Base-by-base conservation (phyloP, 2,329 filamentous ascomycete genomes). In the Phialophora tarda region DNA sequence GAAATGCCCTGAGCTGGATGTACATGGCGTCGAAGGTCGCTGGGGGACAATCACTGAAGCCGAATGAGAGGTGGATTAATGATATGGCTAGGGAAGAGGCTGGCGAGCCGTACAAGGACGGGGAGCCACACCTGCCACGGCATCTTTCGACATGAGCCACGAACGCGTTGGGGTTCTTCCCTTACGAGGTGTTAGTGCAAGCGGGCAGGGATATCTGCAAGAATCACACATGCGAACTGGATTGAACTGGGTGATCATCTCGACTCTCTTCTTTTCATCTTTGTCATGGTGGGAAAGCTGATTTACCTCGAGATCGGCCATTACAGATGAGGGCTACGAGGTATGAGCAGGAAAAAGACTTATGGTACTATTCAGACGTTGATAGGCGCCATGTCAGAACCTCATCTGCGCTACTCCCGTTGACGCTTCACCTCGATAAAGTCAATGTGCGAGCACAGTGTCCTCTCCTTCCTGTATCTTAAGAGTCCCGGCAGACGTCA, bases 1-100 rank as follows among this genome's bases (percentile, higher is more conserved):
- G 91, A 0, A 93, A 93, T 75, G 88, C 89, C 44, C 80, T 94
- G 12, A 83, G 82, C 24, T 95, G 91, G 91, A 85, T 91, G 75
- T 94, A 91, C 75, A 81, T 95, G n/a, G 89, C 89, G 0, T 85
- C 87, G 71, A 87, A 86, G 75, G 83, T 90, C 76, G 80, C 83
- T 24, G 85, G 88, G 71, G 85, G 85, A 1, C 81, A 86, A 71
- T 77, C 79, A 61, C 71, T 91, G 24, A 79, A 82, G 65, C 89
- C 89, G 0, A 79, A 88, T 55, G 86, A 84, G 67, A 81, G 78
- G 61, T 93, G 89, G 90, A 85, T 92, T 65, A 91, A 91, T 73
- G 89, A 93, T 75, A 82, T 92, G 83, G 90, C 89, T 2, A 84
- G 89, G 51, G 84, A 88, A 65, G 85, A 87, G 72, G 88, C 89